Percentiles rank a stretch among this genome's conserved stretches.
Conservation (phyloP, 83 land plant genomes). For the Thuja plicata region DNA sequence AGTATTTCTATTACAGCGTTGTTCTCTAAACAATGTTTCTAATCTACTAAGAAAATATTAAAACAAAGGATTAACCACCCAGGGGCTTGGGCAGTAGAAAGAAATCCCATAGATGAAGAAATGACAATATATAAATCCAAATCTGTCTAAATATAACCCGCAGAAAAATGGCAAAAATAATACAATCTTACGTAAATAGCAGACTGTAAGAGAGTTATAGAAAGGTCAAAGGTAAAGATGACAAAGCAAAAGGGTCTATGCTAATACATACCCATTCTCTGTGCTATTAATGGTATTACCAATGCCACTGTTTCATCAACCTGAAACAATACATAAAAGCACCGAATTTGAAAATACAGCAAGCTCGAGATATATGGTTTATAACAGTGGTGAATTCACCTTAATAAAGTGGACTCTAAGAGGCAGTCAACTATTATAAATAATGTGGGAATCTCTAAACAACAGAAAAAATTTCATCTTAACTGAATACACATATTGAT, state of each 20-base stretch:
- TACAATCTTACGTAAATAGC: background rate
- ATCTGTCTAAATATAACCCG: background rate
- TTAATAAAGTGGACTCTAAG: background rate
- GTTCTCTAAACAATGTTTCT: background rate
- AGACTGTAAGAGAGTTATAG: background rate
- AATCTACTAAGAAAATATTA: background rate
- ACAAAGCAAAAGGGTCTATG: background rate
- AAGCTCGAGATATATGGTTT: background rate
- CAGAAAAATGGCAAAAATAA: background rate
- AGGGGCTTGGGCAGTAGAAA: background rate
- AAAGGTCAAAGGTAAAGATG: background rate
- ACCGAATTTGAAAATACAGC: slow-evolving; percentile 1
- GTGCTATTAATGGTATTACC: slow-evolving; percentile 21
- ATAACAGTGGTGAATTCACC: background rate
- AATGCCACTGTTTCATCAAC: slow-evolving; percentile 18
- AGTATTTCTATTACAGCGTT: background rate
- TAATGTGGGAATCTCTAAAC: background rate
- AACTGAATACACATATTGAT: background rate
- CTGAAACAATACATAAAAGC: background rate
- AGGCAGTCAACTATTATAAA: background rate
- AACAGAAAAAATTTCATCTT: background rate
- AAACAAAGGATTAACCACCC: background rate
- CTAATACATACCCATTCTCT: slow-evolving; percentile 7
- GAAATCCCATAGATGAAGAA: background rate
- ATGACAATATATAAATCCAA: background rate